These are phyloP conservation scores for Aspergillus sp. DNA, from an alignment of 2,329 filamentous ascomycete species.

Conservation along the genomic window DNA sequence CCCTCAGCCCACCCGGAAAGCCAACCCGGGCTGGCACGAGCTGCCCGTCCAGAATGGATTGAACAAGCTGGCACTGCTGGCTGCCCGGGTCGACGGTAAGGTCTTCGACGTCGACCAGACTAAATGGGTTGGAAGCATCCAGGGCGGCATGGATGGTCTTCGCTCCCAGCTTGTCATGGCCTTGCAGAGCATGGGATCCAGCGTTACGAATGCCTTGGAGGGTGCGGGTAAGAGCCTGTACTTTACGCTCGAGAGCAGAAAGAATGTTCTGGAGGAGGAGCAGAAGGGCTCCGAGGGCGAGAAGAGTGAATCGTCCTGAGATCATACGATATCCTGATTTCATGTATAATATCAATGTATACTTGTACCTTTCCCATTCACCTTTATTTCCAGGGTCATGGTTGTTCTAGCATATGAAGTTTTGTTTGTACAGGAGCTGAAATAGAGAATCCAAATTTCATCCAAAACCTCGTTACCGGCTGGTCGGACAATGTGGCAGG, in stretches of 20 bases:
- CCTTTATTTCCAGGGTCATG: constrained; percentile 12
- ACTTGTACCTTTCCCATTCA: constrained; percentile 23
- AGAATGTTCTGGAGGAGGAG: constrained; percentile 77
- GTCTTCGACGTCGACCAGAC: constrained; percentile 74
- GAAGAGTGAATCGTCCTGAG: constrained; percentile 31
- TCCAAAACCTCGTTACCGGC: background rate
- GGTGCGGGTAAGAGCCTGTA: constrained; percentile 78
- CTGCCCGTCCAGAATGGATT: constrained; percentile 73
- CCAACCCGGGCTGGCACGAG: constrained; percentile 79
- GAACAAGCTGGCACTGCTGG: constrained; percentile 82
- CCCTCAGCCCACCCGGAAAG: constrained; percentile 71
- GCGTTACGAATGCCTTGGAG: constrained; percentile 75
- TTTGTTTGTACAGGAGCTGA: constrained; percentile 5
- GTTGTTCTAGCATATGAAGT: constrained; percentile 16
- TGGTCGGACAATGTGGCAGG: too few relatives aligned
- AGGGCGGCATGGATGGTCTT: constrained; percentile 76
- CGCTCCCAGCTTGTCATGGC: constrained; percentile 76
- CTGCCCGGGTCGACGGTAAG: constrained; percentile 80
- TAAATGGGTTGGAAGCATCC: constrained; percentile 71
- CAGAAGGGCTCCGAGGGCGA: constrained; percentile 32
- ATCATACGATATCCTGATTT: constrained; percentile 15
- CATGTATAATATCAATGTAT: constrained; percentile 34
- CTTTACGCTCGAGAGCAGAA: constrained; percentile 80
- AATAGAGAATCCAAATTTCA: constrained; percentile 11
- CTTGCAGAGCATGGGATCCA: constrained; percentile 75